Evolutionary conservation across 495 filamentous ascomycete genomes (phyloP), one percentile per base, ranked within the genome.

Genomic region (Xylaria grammica): DNA sequence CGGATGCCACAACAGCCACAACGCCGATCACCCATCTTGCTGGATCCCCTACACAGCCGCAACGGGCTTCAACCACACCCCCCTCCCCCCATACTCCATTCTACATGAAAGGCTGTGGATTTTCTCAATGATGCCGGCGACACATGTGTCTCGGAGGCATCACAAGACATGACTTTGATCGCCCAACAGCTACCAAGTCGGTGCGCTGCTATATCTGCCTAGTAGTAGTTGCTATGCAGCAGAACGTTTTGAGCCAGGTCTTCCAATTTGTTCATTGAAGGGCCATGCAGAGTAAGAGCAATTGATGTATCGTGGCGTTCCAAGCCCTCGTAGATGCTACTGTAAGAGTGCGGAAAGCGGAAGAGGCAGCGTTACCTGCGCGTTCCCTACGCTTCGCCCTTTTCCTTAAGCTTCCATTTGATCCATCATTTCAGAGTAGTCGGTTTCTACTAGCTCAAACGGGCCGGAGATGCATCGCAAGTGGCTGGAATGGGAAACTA

Each of bases 401-500:
- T 65, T 60, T 54, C 56, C 44, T 50, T 53, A 32, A 13, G 48
- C 19, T 32, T 19, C 40, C 29, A 36, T 53, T 63, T 22, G 65
- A 69, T 40, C 49, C 53, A 60, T 72, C 57, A 65, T 59, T 60
- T 65, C 11, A 67, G 62, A 65, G 34, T 40, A 49, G 44, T 54
- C 46, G 32, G 20, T 62, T 44, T 62, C 46, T 64, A 44, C 27
- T 42, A 66, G 38, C 57, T 67, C 51, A 42, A 60, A 61, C 59
- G 70, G 72, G 72, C 52, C 69, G 65, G 71, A 74, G 67, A 65
- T 58, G 52, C 63, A 67, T 63, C 58, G 54, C 64, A 52, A 38
- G 46, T 69, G 69, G 63, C 69, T 74, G 72, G 72, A 74, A 74
- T 74, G 69, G 69, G 48, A 0, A 17, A 46, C 24, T 15, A 48